phyloP scores from a whole-genome alignment of 2,329 filamentous ascomycete species.

The Paraphaeosphaeria minitans region DNA sequence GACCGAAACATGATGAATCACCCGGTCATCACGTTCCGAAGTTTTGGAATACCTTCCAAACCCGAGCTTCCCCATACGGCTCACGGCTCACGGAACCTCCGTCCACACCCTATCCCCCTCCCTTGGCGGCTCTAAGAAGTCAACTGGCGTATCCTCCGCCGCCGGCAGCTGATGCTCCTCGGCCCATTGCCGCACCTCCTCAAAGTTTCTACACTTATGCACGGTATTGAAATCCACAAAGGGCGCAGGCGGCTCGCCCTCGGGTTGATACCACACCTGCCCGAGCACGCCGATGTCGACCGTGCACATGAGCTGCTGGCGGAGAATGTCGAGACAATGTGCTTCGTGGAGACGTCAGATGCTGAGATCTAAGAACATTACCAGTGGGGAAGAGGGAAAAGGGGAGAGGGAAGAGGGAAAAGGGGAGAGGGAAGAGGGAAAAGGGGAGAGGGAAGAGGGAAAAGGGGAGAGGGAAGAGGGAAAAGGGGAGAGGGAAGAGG shows the following conservation, averaged over 20 bases:
- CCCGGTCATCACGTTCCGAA: not conserved
- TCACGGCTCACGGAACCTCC: slow-evolving; percentile 19
- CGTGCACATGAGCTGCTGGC: slow-evolving; percentile 68
- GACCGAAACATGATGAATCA: not conserved
- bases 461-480: no score
- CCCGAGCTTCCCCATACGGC: not conserved
- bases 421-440: not conserved
- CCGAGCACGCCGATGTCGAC: slow-evolving; percentile 64
- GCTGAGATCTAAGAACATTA: not conserved
- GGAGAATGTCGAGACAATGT: slow-evolving; percentile 66
- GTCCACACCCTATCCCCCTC: slow-evolving; percentile 39
- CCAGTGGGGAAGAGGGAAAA: not conserved
- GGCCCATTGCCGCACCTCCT: slow-evolving; percentile 60
- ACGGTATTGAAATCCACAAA: slow-evolving; percentile 68
- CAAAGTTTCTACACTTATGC: slow-evolving; percentile 64
- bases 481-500: no score
- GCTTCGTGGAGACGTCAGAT: slow-evolving; percentile 24
- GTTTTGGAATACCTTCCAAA: not conserved
- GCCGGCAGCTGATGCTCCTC: slow-evolving; percentile 57
- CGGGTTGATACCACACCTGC: slow-evolving; percentile 63
- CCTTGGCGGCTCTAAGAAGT: slow-evolving; percentile 50
- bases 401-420: no score
- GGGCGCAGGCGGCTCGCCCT: slow-evolving; percentile 54
- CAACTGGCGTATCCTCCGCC: slow-evolving; percentile 31
- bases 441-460: no score